Evolutionary conservation across 495 filamentous ascomycete genomes (phyloP).

Genomic region (Amorphotheca resinae): DNA sequence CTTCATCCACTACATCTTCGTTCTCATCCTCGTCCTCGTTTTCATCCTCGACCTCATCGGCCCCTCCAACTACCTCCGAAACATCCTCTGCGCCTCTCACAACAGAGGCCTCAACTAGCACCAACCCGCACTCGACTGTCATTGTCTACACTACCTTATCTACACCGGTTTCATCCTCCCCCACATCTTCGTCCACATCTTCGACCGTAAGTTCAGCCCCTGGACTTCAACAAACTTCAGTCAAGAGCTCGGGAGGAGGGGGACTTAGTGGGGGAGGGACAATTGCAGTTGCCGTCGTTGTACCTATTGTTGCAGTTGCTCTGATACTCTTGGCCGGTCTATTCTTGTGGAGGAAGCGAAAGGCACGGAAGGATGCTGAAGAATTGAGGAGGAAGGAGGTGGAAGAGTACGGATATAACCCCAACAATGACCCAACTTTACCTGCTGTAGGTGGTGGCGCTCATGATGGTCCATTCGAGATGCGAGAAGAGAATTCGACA

Average conservation of each 20-base stretch:
- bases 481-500: slow-evolving; percentile 49
- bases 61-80: slow-evolving; percentile 17
- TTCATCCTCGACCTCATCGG: slow-evolving; percentile 6
- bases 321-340: slow-evolving; percentile 63
- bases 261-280: slow-evolving; percentile 51
- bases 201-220: slow-evolving; percentile 17
- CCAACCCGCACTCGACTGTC: slow-evolving; percentile 13
- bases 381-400: slow-evolving; percentile 87
- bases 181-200: slow-evolving; percentile 17
- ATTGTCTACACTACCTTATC: slow-evolving; percentile 20
- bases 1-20: not conserved
- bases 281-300: slow-evolving; percentile 86
- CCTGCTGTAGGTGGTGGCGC: slow-evolving; percentile 46
- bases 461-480: slow-evolving; percentile 45
- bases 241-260: slow-evolving; percentile 12
- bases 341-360: slow-evolving; percentile 78
- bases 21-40: slow-evolving; percentile 1
- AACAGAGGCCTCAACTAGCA: slow-evolving; percentile 12
- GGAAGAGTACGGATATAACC: slow-evolving; percentile 93
- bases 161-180: slow-evolving; percentile 5
- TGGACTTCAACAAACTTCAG: slow-evolving; percentile 16
- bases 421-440: slow-evolving; percentile 79
- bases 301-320: slow-evolving; percentile 83
- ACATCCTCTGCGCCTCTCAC: slow-evolving; percentile 21
- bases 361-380: slow-evolving; percentile 69